Percentiles rank a stretch among this genome's conserved stretches.
These are phyloP conservation scores for Cryphonectria nitschkei DNA, from an alignment of 2,329 filamentous ascomycete species.

Conservation along the genomic window DNA sequence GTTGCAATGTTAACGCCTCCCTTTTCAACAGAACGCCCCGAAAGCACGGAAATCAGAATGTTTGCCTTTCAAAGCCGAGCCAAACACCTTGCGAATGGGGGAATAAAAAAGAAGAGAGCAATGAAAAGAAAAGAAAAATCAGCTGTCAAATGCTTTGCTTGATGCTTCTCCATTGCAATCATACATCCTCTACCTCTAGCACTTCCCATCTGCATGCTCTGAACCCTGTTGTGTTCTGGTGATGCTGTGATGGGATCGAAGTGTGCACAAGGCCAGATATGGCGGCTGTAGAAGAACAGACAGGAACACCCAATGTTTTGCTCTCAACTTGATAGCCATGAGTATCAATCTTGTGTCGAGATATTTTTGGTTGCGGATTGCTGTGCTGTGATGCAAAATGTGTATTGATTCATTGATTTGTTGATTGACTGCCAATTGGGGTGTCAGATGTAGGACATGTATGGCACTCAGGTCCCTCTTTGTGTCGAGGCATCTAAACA, in stretches of 20 bases:
- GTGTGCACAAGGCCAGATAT: neutral
- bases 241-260: neutral
- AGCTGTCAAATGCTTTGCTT: neutral
- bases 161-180: neutral
- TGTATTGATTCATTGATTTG: neutral
- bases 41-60: neutral
- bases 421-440: neutral
- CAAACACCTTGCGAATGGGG: slow-evolving; percentile 4
- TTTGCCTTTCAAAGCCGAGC: slow-evolving; percentile 3
- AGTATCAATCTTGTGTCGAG: neutral
- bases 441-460: neutral
- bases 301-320: neutral
- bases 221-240: neutral
- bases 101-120: neutral
- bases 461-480: too few species aligned
- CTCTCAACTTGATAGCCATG: neutral
- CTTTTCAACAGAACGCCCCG: neutral
- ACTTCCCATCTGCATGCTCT: neutral
- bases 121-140: neutral
- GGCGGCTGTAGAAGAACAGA: neutral
- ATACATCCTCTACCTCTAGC: neutral
- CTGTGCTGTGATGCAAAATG: neutral
- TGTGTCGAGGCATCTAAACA: neutral
- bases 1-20: neutral
- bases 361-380: neutral